Evolutionary conservation across 2,329 filamentous ascomycete genomes (phyloP), one percentile per base, ranked within the genome.

Genomic region (Hymenoscyphus linearis): DNA sequence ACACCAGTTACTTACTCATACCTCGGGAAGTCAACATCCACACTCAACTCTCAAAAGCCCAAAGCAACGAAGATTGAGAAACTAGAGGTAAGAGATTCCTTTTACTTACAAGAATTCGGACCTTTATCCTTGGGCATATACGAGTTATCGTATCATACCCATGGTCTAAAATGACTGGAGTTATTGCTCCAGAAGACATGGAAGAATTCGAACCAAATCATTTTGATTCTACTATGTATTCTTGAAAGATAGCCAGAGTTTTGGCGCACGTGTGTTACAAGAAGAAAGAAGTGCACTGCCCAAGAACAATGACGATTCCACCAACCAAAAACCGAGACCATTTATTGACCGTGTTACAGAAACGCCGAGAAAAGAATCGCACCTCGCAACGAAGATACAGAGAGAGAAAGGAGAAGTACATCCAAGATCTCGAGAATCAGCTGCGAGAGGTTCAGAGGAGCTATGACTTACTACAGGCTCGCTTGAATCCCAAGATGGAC

Each of bases 321-420:
- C n/a, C n/a, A 55, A 27, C 12, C 14, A 7, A n/a, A 26, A 52
- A 7, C 52, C 25, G 4, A 60, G 5, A 3, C 14, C 25, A 56
- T 27, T 18, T 52, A 22, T 14, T 57, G 25, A 57, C 7, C 10
- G 6, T 7, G 16, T 22, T 16, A 31, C 25, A 62, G 58, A 57
- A 59, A 52, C 62, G 62, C 14, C 59, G 62, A 25, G 62, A 64
- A 50, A 61, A 64, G 50, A 64, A 64, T 52, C 59, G 62, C n/a
- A 60, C 59, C 34, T 64, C 62, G 25, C 62, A 64, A 50, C 52
- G 62, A n/a, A 50, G 54, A 14, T 64, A 61, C 44, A 52, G 62
- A 9, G 62, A 60, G 40, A 50, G 62, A 35, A 64, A 64, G 26
- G 62, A 64, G 40, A 59, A 61, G 50, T 64, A 64, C 37, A 64